These are phyloP conservation scores for Coleophoma eucalyptorum DNA, from an alignment of 2,329 filamentous ascomycete species.

Conservation along the genomic window DNA sequence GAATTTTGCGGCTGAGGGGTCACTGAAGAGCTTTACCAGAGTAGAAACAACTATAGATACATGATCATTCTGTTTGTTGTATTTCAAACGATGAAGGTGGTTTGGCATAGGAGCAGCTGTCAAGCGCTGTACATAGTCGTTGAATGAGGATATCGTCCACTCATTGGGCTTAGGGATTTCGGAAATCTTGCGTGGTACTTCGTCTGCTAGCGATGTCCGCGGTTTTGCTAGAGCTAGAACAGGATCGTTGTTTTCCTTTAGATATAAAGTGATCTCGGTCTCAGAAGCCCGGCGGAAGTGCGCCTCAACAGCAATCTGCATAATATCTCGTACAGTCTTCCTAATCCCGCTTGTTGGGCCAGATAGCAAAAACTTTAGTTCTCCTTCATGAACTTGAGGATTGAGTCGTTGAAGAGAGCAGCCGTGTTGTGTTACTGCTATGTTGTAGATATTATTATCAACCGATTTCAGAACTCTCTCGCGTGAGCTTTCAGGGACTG, in stretches of 20 bases:
- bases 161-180: conserved; percentile 11
- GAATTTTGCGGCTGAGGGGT: conserved; percentile 23
- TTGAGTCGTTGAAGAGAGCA: conserved; percentile 10
- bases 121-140: conserved; percentile 33
- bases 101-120: conserved; percentile 20
- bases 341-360: conserved; percentile 13
- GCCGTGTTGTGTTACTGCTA: conserved; percentile 10
- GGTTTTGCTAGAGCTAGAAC: background rate
- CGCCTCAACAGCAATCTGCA: conserved; percentile 10
- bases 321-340: conserved; percentile 13
- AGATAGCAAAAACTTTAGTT: conserved; percentile 14
- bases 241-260: background rate
- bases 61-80: conserved; percentile 10
- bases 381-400: background rate
- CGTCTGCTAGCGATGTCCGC: conserved; percentile 10
- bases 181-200: background rate
- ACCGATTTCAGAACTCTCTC: conserved; percentile 9
- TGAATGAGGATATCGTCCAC: conserved; percentile 31
- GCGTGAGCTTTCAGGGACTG: conserved; percentile 6
- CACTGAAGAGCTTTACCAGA: conserved; percentile 28
- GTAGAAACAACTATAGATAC: conserved; percentile 15
- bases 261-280: conserved; percentile 7
- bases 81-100: conserved; percentile 13
- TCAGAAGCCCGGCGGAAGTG: conserved; percentile 1
- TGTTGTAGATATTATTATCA: conserved; percentile 17